Evolutionary conservation across 176 grass and related monocot species (phyloP).

Genomic region (Microstegium vimineum): DNA sequence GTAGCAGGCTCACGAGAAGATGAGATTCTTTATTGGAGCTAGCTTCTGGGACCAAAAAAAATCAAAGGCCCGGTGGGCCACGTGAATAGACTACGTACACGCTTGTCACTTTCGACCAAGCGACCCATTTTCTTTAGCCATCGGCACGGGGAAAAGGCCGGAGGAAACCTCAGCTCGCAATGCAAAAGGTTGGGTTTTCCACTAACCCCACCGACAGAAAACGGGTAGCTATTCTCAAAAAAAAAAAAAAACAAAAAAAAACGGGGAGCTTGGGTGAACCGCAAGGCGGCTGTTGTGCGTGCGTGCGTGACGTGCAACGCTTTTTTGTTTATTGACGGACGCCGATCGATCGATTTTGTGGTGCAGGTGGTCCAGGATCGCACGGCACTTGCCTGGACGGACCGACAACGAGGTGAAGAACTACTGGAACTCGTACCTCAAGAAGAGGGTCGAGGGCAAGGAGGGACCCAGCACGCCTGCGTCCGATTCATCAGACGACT

Average conservation of each 20-base stretch:
- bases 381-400: constrained; percentile 70
- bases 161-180: constrained; percentile 1
- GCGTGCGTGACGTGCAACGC: background rate
- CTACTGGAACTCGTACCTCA: constrained; percentile 96
- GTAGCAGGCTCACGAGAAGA: constrained; percentile 34
- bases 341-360: background rate
- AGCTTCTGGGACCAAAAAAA: no score
- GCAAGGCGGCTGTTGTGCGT: background rate
- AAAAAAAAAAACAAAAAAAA: no score
- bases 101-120: constrained; percentile 41
- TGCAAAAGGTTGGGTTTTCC: constrained; percentile 22
- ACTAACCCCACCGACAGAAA: constrained; percentile 58
- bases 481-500: constrained; percentile 26
- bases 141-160: background rate
- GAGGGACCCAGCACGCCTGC: constrained; percentile 20
- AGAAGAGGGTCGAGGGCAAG: constrained; percentile 57
- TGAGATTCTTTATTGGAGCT: constrained; percentile 53
- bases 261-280: background rate
- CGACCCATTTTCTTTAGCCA: constrained; percentile 16
- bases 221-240: no score
- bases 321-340: constrained; percentile 1
- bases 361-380: constrained; percentile 85
- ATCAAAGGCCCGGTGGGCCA: constrained; percentile 27
- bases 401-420: constrained; percentile 99
- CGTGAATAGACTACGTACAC: constrained; percentile 58